Evolutionary conservation across 164 flowering plant genomes (phyloP).

Genomic region (Nelumbo lutea): DNA sequence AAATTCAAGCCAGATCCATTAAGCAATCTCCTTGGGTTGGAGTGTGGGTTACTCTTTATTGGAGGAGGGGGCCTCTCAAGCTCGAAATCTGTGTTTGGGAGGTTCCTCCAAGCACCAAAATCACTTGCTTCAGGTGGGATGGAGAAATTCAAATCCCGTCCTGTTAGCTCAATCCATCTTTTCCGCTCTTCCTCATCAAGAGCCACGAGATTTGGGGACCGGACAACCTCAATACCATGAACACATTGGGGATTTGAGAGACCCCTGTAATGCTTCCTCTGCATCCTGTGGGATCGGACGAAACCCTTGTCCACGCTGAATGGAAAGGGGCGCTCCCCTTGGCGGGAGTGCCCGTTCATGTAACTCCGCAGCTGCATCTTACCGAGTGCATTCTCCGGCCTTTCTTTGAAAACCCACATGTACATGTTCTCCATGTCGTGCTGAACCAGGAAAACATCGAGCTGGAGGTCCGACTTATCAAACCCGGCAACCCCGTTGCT

Average conservation of each 20-base stretch:
- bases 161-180: constrained; percentile 86
- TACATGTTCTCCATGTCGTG: constrained; percentile 99
- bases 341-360: constrained; percentile 46
- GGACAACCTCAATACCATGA: constrained; percentile 79
- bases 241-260: constrained; percentile 22
- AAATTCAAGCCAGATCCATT: constrained; percentile 71
- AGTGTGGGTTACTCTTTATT: constrained; percentile 33
- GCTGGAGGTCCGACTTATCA: constrained; percentile 70
- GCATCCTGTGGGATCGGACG: constrained; percentile 61
- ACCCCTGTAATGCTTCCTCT: constrained; percentile 27
- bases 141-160: constrained; percentile 18
- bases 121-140: constrained; percentile 83
- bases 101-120: constrained; percentile 80
- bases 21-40: constrained; percentile 57
- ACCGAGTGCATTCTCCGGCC: constrained; percentile 89
- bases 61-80: constrained; percentile 56
- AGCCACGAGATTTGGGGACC: constrained; percentile 51
- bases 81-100: constrained; percentile 76
- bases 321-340: constrained; percentile 85
- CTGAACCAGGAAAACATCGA: constrained; percentile 91
- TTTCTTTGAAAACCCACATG: constrained; percentile 97
- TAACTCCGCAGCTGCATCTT: constrained; percentile 96
- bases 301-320: constrained; percentile 57
- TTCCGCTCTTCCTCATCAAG: constrained; percentile 65
- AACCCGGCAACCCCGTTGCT: constrained; percentile 61